Evolutionary conservation across 345 rosid genomes (phyloP).

Genomic region (Mangifera indica): DNA sequence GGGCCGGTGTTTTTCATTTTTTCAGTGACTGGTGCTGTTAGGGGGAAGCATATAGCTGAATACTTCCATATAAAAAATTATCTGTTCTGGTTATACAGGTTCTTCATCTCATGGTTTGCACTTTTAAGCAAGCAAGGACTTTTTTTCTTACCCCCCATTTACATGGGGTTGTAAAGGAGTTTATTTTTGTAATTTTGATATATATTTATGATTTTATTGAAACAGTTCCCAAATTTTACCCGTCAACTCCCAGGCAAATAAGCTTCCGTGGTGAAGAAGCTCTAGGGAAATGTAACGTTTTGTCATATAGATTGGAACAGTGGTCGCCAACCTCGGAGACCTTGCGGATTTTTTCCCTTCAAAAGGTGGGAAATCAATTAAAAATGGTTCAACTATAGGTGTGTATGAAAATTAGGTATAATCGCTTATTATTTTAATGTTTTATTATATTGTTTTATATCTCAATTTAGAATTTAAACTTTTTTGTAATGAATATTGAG

Average conservation of each 20-base stretch:
- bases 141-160: neutral
- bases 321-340: too few relatives aligned
- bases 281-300: too few relatives aligned
- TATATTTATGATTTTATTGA: neutral
- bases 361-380: too few relatives aligned
- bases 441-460: too few relatives aligned
- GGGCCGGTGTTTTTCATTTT: conserved; percentile 6
- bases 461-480: too few relatives aligned
- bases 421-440: too few relatives aligned
- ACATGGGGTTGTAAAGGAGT: neutral
- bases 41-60: conserved; percentile 8
- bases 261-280: too few relatives aligned
- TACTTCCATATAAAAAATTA: neutral
- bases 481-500: too few relatives aligned
- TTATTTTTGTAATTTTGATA: neutral
- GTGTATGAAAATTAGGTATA: too few relatives aligned
- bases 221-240: neutral
- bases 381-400: too few relatives aligned
- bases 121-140: conserved; percentile 5
- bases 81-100: neutral
- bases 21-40: neutral
- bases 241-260: neutral
- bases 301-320: too few relatives aligned
- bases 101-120: conserved; percentile 7
- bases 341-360: too few relatives aligned